Base-by-base conservation (phyloP, 345 rosid genomes). In the Rubroshorea leprosula region DNA sequence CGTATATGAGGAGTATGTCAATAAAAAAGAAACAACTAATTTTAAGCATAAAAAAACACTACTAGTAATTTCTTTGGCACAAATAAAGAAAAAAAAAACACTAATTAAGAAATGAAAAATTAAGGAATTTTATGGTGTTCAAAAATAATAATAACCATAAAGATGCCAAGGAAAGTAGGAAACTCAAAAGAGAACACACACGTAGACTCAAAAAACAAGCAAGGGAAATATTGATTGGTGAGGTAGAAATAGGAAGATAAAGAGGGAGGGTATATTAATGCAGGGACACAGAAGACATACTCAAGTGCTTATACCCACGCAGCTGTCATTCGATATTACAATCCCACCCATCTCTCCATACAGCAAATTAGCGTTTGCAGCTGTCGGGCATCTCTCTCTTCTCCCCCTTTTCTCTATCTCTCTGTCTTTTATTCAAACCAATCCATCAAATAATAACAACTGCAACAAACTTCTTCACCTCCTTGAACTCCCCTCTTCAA, bases 361-460 rank as follows among this genome's bases (percentile, higher is more conserved):
- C 85, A 73, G 78, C 85, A 81, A 77, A 77, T 77, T 26, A 70
- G 72, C 53, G 75, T 76, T 75, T 75, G 83, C 83, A 75, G 57
- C 72, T 74, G 80, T 75, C 76, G 66, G 76, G 63, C 49, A 61
- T 51, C 70, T 62, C 58, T 48, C 68, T 63, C 41, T 35, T 43
- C 26, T 44, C 27, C 48, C 17, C 52, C 43, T 20, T 23, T 45
- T 27, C 38, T 29, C 54, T 25, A 5, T 26, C 26, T 24, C 51
- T 54, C 54, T 44, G 43, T 45, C 45, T 23, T 14, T 52, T 20
- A 26, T 44, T 47, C 44, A n/a, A n/a, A n/a, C n/a, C n/a, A n/a
- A n/a, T n/a, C n/a, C n/a, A n/a, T n/a, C n/a, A n/a, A n/a, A n/a
- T n/a, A n/a, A n/a, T n/a, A n/a, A 64, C 39, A 50, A 19, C 48